Evolutionary conservation across 1,284 basidiomycete species (phyloP).

Genomic region (Sutorius eximius): DNA sequence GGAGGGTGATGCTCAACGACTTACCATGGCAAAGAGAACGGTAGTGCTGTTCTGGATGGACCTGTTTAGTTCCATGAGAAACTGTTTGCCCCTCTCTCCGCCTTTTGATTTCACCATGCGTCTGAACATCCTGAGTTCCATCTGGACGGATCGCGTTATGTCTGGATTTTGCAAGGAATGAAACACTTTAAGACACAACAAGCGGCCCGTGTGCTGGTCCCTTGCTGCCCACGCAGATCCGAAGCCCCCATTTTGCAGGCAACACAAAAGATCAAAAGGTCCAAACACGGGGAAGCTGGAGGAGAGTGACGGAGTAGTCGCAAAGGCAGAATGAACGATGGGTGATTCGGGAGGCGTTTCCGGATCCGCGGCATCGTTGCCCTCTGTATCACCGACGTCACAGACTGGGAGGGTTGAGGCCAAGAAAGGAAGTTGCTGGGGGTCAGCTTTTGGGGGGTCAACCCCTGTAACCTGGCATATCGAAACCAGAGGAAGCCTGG

Average conservation of each 20-base stretch:
- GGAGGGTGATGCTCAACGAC: neutral
- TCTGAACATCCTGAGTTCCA: slow-evolving; percentile 26
- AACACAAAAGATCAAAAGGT: slow-evolving; percentile 26
- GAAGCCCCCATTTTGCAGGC: slow-evolving; percentile 23
- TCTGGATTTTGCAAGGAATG: slow-evolving; percentile 1
- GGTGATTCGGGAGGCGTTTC: neutral
- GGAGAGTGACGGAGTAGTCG: neutral
- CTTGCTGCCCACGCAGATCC: slow-evolving; percentile 26
- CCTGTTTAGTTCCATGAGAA: slow-evolving; percentile 31
- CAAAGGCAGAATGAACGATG: neutral
- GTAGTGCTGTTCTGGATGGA: slow-evolving; percentile 22
- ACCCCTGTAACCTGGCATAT: neutral
- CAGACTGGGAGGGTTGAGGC: neutral
- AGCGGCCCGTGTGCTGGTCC: slow-evolving; percentile 22
- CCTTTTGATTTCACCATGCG: slow-evolving; percentile 27
- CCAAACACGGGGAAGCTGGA: slow-evolving; percentile 25
- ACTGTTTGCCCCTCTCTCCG: slow-evolving; percentile 21
- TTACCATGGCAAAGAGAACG: slow-evolving; percentile 32
- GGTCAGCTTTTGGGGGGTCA: neutral
- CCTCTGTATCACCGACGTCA: neutral
- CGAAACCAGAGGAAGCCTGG: neutral
- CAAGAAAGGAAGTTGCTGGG: neutral
- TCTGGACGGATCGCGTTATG: slow-evolving; percentile 12
- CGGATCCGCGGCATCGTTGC: neutral
- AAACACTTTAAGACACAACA: slow-evolving; percentile 32